Conservation (phyloP, 805 yeast genomes). For the Saturnispora halmiae region DNA sequence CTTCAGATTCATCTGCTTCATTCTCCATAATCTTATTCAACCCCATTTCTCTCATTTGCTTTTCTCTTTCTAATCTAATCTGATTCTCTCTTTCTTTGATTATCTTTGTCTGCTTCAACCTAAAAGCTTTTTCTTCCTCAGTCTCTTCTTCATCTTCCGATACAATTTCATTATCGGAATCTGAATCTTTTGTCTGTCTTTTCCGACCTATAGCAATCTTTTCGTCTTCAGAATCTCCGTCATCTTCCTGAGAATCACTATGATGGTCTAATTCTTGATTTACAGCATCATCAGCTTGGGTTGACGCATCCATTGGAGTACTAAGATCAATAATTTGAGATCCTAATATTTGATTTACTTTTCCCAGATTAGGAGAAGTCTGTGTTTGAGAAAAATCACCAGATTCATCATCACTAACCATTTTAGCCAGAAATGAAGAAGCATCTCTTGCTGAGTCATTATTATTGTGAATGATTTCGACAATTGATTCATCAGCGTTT, state of each 20-base stretch:
- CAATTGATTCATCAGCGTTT: not conserved
- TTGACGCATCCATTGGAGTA: slow-evolving; percentile 6
- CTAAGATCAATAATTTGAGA: slow-evolving; percentile 4
- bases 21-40: slow-evolving; percentile 56
- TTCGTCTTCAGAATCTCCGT: slow-evolving; percentile 18
- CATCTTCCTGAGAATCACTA: slow-evolving; percentile 12
- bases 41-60: slow-evolving; percentile 52
- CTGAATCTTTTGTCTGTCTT: slow-evolving; percentile 20
- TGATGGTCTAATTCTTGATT: slow-evolving; percentile 8
- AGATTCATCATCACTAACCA: slow-evolving; percentile 11
- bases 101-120: slow-evolving; percentile 18
- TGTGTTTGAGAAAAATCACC: not conserved
- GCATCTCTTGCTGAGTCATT: not conserved
- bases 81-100: slow-evolving; percentile 20
- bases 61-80: slow-evolving; percentile 27
- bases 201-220: slow-evolving; percentile 14
- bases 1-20: slow-evolving; percentile 85
- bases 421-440: slow-evolving; percentile 1
- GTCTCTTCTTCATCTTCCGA: slow-evolving; percentile 19
- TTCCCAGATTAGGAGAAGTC: not conserved
- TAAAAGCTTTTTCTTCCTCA: slow-evolving; percentile 31
- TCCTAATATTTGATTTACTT: slow-evolving; percentile 1
- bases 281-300: slow-evolving; percentile 2
- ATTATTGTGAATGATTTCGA: not conserved
- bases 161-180: slow-evolving; percentile 8